phyloP scores from a whole-genome alignment of 371 early-diverging fungal genomes.

The Zopfochytrium polystomum region DNA sequence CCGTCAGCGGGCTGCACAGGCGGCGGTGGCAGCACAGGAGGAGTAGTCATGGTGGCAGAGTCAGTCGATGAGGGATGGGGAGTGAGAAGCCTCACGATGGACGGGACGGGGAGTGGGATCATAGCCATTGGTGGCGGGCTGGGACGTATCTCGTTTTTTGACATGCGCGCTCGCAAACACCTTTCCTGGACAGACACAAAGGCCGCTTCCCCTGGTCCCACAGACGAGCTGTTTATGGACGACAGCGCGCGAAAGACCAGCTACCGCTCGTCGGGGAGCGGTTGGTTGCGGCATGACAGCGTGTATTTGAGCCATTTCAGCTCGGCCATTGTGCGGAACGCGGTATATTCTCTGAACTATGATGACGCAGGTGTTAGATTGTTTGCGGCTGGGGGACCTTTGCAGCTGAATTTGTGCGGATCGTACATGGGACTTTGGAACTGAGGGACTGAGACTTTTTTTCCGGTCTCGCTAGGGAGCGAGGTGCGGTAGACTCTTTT shows the following conservation, averaged over 20 bases:
- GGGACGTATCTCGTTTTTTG: constrained; percentile 50
- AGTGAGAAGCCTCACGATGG: constrained; percentile 57
- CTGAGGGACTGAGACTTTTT: no score
- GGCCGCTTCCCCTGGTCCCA: no score
- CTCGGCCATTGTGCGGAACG: constrained; percentile 45
- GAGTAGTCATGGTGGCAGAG: constrained; percentile 44
- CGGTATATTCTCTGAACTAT: constrained; percentile 58
- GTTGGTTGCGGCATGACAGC: neutral
- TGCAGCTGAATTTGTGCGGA: constrained; percentile 57
- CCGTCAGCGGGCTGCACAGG: no score
- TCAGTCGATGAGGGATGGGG: constrained; percentile 70
- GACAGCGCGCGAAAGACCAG: neutral
- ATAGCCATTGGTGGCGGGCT: constrained; percentile 58
- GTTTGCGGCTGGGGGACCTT: constrained; percentile 65
- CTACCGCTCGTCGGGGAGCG: neutral
- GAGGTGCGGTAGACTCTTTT: no score
- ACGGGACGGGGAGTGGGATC: constrained; percentile 39
- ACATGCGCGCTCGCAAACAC: constrained; percentile 36
- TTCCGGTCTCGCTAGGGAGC: no score
- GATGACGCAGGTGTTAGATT: constrained; percentile 37
- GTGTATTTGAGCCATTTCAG: no score
- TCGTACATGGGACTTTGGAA: constrained; percentile 46
- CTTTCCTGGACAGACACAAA: constrained; percentile 39
- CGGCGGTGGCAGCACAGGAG: no score
- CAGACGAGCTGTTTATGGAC: neutral